Evolutionary conservation across 176 grass and related monocot species (phyloP).

Genomic region (Aegilops speltoides): DNA sequence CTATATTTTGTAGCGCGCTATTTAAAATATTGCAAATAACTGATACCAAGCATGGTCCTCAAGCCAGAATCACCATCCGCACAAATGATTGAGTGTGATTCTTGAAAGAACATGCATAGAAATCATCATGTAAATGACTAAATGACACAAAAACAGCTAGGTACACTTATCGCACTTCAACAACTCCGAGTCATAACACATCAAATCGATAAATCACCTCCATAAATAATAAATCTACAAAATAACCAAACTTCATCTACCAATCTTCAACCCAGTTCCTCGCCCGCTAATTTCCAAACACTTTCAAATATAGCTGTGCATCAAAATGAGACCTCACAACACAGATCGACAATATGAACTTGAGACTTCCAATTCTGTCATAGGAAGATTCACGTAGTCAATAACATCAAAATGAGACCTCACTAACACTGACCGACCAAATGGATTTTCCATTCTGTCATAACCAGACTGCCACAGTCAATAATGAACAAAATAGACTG

Average conservation of each 20-base stretch:
- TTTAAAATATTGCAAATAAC: too few species aligned
- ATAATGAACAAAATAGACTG: neutral
- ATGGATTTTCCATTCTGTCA: neutral
- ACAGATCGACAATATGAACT: neutral
- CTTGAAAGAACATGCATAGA: neutral
- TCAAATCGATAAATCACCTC: neutral
- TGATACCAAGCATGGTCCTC: neutral
- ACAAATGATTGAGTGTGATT: neutral
- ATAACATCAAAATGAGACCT: neutral
- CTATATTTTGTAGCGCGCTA: too few species aligned
- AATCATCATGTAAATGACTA: constrained; percentile 12
- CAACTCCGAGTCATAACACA: neutral
- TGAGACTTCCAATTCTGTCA: neutral
- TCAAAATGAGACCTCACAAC: neutral
- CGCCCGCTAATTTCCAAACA: neutral
- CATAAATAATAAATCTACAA: neutral
- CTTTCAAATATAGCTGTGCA: neutral
- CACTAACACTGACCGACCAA: neutral
- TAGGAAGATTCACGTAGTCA: neutral
- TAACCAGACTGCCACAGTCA: neutral
- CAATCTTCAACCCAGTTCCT: neutral
- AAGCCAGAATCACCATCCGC: neutral
- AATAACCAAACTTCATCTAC: neutral
- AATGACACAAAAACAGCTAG: neutral
- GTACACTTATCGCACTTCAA: neutral